Conservation (phyloP, 2,329 filamentous ascomycete species). For the Aspergillus melleus region DNA sequence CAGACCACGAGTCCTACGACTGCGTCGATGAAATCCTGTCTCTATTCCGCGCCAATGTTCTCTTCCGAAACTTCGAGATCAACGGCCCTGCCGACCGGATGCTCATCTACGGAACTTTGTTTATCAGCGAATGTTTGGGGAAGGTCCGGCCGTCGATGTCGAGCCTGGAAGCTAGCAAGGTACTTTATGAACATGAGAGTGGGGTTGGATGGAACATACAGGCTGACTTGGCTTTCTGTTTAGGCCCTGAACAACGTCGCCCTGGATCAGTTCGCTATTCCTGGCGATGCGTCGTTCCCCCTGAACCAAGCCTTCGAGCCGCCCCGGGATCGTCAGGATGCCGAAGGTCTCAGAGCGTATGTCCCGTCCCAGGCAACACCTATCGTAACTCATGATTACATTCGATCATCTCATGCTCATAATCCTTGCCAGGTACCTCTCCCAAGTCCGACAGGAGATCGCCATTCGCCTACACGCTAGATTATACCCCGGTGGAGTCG, state of each 20-base stretch:
- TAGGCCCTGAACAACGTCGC: slow-evolving; percentile 86
- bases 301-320: slow-evolving; percentile 96
- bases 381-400: not conserved
- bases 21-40: slow-evolving; percentile 90
- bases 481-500: slow-evolving; percentile 76
- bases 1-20: slow-evolving; percentile 91
- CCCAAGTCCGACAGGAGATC: slow-evolving; percentile 90
- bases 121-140: slow-evolving; percentile 82
- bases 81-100: slow-evolving; percentile 92
- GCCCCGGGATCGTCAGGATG: slow-evolving; percentile 81
- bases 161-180: slow-evolving; percentile 66
- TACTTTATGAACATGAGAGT: slow-evolving; percentile 22
- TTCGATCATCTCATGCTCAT: not conserved
- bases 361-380: slow-evolving; percentile 13
- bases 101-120: slow-evolving; percentile 94
- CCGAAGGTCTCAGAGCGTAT: slow-evolving; percentile 85
- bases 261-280: slow-evolving; percentile 93
- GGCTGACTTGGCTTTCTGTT: slow-evolving; percentile 47
- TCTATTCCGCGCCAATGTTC: slow-evolving; percentile 95
- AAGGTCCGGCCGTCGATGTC: slow-evolving; percentile 78
- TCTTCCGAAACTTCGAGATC: slow-evolving; percentile 99
- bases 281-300: slow-evolving; percentile 88
- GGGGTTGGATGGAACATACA: not conserved
- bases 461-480: slow-evolving; percentile 78
- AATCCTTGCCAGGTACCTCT: slow-evolving; percentile 54